Evolutionary conservation across 345 rosid species (phyloP), one percentile per base, ranked within the genome.

Genomic region (Salix viminalis): DNA sequence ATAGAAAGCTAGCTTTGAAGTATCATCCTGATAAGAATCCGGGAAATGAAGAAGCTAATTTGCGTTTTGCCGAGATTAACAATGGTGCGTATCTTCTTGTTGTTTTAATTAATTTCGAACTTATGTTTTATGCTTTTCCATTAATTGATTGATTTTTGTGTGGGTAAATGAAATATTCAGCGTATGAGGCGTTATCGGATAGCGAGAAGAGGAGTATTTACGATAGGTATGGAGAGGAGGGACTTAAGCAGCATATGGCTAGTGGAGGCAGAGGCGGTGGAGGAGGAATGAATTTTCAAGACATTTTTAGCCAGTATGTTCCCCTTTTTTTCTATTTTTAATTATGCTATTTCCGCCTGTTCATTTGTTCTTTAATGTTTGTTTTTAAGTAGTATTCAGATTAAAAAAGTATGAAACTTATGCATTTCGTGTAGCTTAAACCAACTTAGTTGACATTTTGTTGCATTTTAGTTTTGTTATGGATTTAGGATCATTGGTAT

Each of bases 21-120:
- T 96, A 89, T 70, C 99, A 96, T 82, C 99, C 99, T 18, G 99
- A 96, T 80, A 94, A 94, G 94, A 94, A 96, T 74, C 98, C 70
- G 28, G 98, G 97, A 28, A 94, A 96, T 71, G 97, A 96, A 67
- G 99, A 94, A 84, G 98, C 99, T 12, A 89, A 76, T 74, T 92
- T 91, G 88, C 85, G 85, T 77, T 96, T 96, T 70, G 89, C 99
- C 0, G 98, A 96, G 81, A 96, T 96, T 78, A 96, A 26, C 84
- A 96, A 94, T 67, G 99, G 99, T 96, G 80, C 52, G 6, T 14
- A 7, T 39, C 2, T 7, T 77, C 18, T 44, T 42, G 12, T 23
- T 65, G 24, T 36, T 36, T n/a, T 5, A 4, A 72, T 72, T 32
- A 58, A 58, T n/a, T 13, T 28, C 62, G 14, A 64, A 41, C 67